Base-by-base conservation (phyloP, 2,329 filamentous ascomycete genomes). In the Botrytis aclada region DNA sequence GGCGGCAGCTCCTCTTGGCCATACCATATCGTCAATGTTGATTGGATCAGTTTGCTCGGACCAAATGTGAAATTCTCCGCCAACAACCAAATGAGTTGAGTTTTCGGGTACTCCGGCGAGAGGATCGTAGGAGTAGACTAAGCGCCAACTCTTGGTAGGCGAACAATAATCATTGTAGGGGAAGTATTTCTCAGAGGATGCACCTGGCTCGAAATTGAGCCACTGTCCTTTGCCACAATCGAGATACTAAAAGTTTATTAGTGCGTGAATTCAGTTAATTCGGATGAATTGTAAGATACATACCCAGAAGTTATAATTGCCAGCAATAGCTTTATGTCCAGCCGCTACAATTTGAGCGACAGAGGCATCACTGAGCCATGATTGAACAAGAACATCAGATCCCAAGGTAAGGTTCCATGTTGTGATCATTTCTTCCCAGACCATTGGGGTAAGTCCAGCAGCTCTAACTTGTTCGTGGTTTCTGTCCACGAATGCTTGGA, bases 401-500 rank as follows among this genome's bases (percentile, higher is more conserved):
- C 89, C 89, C 9, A 97, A 83, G 0, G 88, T 92, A 63, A 96
- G 83, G 80, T 95, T 92, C 91, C 93, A 97, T 37, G 90, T 85
- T 16, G 92, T 84, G 1, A 93, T 84, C 86, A 96, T 94, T 82
- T 97, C 94, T 81, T 97, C 93, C 94, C 94, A 97, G 1, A 95
- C 92, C 34, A 97, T 84, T 0, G 94, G 93, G 8, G 86, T 88
- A 69, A 97, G 83, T 7, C 91, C 91, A 9, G 87, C 85, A 61
- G 86, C 83, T 63, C 88, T 84, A 58, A 96, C 85, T 63, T 90
- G 88, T 43, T 82, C 85, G 81, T 95, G 92, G 78, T 90, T 90
- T 76, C 87, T 86, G 80, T 93, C 88, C 75, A 97, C 84, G 80
- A 97, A 94, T 73, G 86, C 88, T 80, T 97, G 93, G 80, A 97